Conservation (phyloP, 1,284 basidiomycete genomes). For the Malassezia sympodialis region DNA sequence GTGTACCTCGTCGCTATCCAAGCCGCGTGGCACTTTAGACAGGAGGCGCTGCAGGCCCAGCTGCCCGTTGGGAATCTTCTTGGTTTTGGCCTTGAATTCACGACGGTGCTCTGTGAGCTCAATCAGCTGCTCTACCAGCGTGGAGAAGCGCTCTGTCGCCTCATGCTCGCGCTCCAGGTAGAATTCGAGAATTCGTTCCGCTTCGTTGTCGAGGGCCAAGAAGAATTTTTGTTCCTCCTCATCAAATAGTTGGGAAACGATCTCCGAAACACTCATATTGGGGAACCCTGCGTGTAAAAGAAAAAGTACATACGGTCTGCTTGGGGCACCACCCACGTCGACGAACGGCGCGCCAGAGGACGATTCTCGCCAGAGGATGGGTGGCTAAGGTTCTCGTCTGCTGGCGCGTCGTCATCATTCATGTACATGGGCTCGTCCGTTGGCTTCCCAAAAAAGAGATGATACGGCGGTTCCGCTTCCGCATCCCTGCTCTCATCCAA, state of each 20-base stretch:
- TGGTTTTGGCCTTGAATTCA: conserved; percentile 24
- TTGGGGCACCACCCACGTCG: neutral
- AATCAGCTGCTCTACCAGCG: conserved; percentile 60
- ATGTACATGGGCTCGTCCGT: neutral
- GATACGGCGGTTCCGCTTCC: neutral
- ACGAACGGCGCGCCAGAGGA: neutral
- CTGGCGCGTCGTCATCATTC: neutral
- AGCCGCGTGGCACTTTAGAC: conserved; percentile 11
- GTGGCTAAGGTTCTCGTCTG: neutral
- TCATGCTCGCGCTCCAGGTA: conserved; percentile 66
- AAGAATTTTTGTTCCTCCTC: conserved; percentile 64
- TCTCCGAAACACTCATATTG: neutral
- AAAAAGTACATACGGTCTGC: neutral
- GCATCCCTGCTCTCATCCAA: conserved; percentile 6
- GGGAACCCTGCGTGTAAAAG: neutral
- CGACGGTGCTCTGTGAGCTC: conserved; percentile 41
- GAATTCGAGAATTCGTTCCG: conserved; percentile 52
- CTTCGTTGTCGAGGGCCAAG: conserved; percentile 26
- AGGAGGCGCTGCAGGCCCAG: conserved; percentile 20
- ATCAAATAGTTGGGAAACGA: conserved; percentile 45
- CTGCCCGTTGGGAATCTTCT: neutral
- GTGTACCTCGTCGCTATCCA: conserved; percentile 6
- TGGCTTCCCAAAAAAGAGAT: neutral
- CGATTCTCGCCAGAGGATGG: neutral
- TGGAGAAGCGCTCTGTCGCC: conserved; percentile 54